Conservation (phyloP, 176 grass and related monocot species). For the Chloris gayana region DNA sequence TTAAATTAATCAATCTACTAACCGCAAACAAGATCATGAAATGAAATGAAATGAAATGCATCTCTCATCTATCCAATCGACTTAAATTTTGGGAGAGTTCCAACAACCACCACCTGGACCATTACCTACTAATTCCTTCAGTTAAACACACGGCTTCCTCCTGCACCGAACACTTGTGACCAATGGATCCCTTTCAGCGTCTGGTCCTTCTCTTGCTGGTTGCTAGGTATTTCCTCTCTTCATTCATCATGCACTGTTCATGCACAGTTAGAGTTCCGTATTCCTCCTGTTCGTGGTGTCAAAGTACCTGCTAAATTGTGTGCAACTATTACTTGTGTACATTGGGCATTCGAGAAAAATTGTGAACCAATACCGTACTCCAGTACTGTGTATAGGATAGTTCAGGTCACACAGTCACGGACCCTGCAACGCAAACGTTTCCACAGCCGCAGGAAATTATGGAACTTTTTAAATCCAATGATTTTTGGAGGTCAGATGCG, state of each 20-base stretch:
- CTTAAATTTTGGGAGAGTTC: not conserved
- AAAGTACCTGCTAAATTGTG: not conserved
- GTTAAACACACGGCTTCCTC: constrained; percentile 14
- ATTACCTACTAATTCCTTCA: constrained; percentile 25
- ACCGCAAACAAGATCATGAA: not conserved
- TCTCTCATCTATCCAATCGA: not conserved
- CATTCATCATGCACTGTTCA: not conserved
- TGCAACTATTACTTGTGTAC: not conserved
- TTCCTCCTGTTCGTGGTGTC: not conserved
- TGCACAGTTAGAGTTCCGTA: not conserved
- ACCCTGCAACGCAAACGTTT: not conserved
- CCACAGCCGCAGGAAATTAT: not conserved
- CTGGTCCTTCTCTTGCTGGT: not conserved
- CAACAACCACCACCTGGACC: constrained; percentile 35
- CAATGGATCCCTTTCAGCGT: not conserved
- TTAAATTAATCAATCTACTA: not conserved
- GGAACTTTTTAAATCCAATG: no score
- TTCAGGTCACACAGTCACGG: not conserved
- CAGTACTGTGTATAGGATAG: not conserved
- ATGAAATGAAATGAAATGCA: not conserved
- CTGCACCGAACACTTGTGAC: not conserved
- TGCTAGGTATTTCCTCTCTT: not conserved
- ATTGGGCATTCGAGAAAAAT: no score
- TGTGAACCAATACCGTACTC: not conserved
- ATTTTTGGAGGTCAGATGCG: not conserved